These are phyloP conservation scores for Glycine latifolia DNA, from an alignment of 306 rosid species.

Conservation along the genomic window DNA sequence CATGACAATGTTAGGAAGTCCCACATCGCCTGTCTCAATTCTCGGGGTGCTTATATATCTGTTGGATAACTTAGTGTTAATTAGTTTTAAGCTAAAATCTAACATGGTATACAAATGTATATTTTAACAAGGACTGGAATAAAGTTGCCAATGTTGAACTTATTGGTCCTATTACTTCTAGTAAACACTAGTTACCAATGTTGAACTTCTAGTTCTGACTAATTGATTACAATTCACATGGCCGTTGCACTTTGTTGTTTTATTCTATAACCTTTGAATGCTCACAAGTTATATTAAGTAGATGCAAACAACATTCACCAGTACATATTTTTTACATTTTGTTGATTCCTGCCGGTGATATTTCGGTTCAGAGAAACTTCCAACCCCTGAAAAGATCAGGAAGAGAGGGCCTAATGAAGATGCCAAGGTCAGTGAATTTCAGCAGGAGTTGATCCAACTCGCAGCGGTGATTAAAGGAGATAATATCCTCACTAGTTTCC, in stretches of 20 bases:
- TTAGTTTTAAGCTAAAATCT: too few relatives aligned
- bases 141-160: not conserved
- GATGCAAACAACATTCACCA: not conserved
- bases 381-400: slow-evolving; percentile 63
- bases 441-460: slow-evolving; percentile 79
- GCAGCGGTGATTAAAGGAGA: slow-evolving; percentile 88
- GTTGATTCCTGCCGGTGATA: slow-evolving; percentile 23
- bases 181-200: not conserved
- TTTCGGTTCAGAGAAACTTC: slow-evolving; percentile 64
- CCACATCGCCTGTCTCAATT: too few relatives aligned
- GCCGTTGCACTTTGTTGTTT: not conserved
- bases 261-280: slow-evolving; percentile 1
- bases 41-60: too few relatives aligned
- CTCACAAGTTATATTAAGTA: not conserved
- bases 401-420: slow-evolving; percentile 63
- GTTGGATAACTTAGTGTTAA: too few relatives aligned
- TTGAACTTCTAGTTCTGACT: not conserved
- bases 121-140: not conserved
- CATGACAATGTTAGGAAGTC: too few relatives aligned
- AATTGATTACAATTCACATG: too few relatives aligned
- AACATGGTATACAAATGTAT: not conserved
- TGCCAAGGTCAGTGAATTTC: slow-evolving; percentile 73
- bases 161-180: not conserved
- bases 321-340: slow-evolving; percentile 15
- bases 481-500: slow-evolving; percentile 70